Evolutionary conservation across 2,329 filamentous ascomycete genomes (phyloP), one percentile per base, ranked within the genome.

Genomic region (Juglanconis oblonga): DNA sequence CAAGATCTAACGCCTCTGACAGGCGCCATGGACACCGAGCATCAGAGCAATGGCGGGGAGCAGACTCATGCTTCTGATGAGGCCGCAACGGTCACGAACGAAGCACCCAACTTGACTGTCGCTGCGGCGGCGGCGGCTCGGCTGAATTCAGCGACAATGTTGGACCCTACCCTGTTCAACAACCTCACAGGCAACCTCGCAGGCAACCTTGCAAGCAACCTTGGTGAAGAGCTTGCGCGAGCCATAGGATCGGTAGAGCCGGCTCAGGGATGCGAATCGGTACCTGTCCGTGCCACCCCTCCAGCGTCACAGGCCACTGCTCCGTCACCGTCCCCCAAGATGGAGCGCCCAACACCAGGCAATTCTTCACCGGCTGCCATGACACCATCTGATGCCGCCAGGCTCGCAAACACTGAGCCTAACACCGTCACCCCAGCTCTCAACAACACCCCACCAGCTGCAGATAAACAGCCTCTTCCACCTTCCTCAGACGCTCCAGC

Each of bases 51-150:
- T 1, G 70, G 77, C 4, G 80, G 83, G 62, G 81, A 84, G 65
- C 77, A 79, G 62, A 71, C 85, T 2, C 79, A 81, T 61, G 79
- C 77, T 24, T 73, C 81, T 10, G 66, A 77, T 4, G 70, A 73
- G 47, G 60, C 67, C 17, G 72, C 73, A 11, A 71, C 73, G 9
- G 66, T 73, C 4, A 71, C 73, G 1, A 71, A 78, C 6, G 76
- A 83, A 36, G 74, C 78, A 0, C 73, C 81, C 0, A 81, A 80
- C 48, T 73, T 86, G 55, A 81, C 81, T 1, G 81, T 85, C 61
- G 83, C 83, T 1, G 83, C 79, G 17, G 83, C 83, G 1, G 83
- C 82, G 1, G 76, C 83, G 1, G 82, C 83, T 49, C 81, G 83
- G 49, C 71, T 87, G 5, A 80, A 83, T 52, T 78, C 80, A 1